These are phyloP conservation scores for Phytophthora citricola DNA, from an alignment of 352 stramenopile genomes.

Conservation along the genomic window DNA sequence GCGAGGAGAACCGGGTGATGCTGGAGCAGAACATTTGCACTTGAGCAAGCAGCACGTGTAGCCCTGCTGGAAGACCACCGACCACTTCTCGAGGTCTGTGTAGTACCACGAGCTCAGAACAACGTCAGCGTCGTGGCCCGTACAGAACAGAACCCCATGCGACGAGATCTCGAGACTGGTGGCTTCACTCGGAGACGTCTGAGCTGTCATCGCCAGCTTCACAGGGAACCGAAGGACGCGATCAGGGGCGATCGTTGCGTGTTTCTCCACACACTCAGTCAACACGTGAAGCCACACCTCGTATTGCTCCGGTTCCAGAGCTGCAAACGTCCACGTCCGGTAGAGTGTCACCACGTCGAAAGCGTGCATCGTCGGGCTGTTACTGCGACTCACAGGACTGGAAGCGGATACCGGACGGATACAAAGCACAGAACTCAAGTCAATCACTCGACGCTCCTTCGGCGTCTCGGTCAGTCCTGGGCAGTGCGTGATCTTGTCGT, in stretches of 20 bases:
- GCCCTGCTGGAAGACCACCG: conserved; percentile 60
- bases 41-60: conserved; percentile 68
- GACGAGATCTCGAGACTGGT: conserved; percentile 63
- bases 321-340: conserved; percentile 77
- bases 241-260: conserved; percentile 61
- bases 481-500: conserved; percentile 72
- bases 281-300: conserved; percentile 67
- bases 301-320: conserved; percentile 53
- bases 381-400: conserved; percentile 1
- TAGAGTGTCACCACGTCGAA: conserved; percentile 84
- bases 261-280: conserved; percentile 59
- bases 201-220: conserved; percentile 42
- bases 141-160: conserved; percentile 62
- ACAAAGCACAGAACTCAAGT: conserved; percentile 69
- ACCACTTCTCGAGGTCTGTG: conserved; percentile 83
- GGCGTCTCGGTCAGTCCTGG: conserved; percentile 55
- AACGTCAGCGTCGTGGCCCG: conserved; percentile 47
- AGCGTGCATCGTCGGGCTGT: conserved; percentile 25
- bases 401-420: conserved; percentile 60
- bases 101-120: conserved; percentile 81
- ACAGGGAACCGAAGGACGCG: conserved; percentile 57
- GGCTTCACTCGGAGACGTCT: conserved; percentile 50
- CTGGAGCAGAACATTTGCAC: conserved; percentile 37
- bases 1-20: conserved; percentile 15
- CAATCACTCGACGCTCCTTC: conserved; percentile 70